Conservation (phyloP, 768 basidiomycete species). For the Lactarius evosmus region DNA sequence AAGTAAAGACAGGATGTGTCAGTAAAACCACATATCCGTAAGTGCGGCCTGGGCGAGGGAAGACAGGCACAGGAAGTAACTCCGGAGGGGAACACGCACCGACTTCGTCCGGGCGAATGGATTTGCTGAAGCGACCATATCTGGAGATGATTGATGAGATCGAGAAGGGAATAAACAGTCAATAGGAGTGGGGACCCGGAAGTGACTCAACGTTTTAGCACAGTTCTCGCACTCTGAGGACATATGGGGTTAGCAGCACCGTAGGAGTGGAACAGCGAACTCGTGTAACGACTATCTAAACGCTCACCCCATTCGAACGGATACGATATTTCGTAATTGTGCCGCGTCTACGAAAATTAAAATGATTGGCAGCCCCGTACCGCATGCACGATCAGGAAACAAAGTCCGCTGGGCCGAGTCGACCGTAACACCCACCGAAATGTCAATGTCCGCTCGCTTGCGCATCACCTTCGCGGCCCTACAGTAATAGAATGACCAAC, state of each 20-base stretch:
- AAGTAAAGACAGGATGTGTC: background rate
- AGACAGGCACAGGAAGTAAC: background rate
- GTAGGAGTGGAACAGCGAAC: constrained; percentile 2
- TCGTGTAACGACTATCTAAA: background rate
- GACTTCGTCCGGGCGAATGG: constrained; percentile 62
- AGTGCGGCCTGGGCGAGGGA: no score
- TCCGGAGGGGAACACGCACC: constrained; percentile 42
- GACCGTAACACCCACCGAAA: constrained; percentile 47
- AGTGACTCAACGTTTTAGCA: constrained; percentile 49
- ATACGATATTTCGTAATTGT: constrained; percentile 73
- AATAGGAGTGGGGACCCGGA: background rate
- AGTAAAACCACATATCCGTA: background rate
- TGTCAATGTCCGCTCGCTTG: constrained; percentile 63
- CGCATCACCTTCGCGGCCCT: constrained; percentile 74
- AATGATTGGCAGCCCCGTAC: background rate
- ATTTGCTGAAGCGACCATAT: constrained; percentile 73
- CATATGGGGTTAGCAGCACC: constrained; percentile 20
- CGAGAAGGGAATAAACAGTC: background rate
- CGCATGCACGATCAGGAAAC: constrained; percentile 7
- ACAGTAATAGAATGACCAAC: background rate
- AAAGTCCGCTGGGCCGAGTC: background rate
- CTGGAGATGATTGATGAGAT: constrained; percentile 36
- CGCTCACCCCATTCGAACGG: constrained; percentile 70
- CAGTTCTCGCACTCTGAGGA: constrained; percentile 60
- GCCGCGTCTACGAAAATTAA: constrained; percentile 45